Conservation (phyloP, 2,329 filamentous ascomycete species). For the Aspergillus spinulosporus region DNA sequence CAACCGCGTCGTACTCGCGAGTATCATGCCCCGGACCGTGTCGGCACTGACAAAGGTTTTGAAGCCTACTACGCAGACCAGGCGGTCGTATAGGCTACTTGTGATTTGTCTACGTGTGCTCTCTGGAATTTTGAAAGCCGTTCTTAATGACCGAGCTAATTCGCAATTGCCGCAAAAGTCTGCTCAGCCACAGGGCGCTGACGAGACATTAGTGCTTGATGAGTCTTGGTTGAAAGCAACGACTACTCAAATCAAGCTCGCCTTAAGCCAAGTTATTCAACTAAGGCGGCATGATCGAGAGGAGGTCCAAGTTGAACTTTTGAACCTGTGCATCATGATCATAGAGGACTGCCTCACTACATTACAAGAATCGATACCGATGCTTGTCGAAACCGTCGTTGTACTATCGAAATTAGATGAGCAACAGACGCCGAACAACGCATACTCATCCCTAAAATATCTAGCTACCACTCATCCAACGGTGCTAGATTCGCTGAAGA, state of each 20-base stretch:
- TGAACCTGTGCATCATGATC: constrained; percentile 70
- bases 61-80: constrained; percentile 64
- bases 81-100: constrained; percentile 64
- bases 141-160: constrained; percentile 48
- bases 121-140: constrained; percentile 44
- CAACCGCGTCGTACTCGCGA: constrained; percentile 74
- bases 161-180: constrained; percentile 25
- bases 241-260: constrained; percentile 75
- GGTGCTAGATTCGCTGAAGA: constrained; percentile 65
- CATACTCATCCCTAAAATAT: constrained; percentile 53
- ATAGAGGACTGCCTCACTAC: constrained; percentile 77
- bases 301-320: constrained; percentile 68
- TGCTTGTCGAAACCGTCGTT: constrained; percentile 81
- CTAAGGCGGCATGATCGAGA: constrained; percentile 68
- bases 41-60: constrained; percentile 77
- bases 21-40: constrained; percentile 82
- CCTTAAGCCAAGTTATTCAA: constrained; percentile 73
- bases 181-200: constrained; percentile 27
- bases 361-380: constrained; percentile 65
- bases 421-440: constrained; percentile 38
- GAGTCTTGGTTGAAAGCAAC: constrained; percentile 77
- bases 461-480: constrained; percentile 63
- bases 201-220: constrained; percentile 45
- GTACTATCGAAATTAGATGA: constrained; percentile 60
- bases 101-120: constrained; percentile 62